Percentiles rank a stretch among this genome's conserved stretches.
Evolutionary conservation across 108 stramenopile genomes (phyloP).

Genomic region (Aurantiochytrium sp.): DNA sequence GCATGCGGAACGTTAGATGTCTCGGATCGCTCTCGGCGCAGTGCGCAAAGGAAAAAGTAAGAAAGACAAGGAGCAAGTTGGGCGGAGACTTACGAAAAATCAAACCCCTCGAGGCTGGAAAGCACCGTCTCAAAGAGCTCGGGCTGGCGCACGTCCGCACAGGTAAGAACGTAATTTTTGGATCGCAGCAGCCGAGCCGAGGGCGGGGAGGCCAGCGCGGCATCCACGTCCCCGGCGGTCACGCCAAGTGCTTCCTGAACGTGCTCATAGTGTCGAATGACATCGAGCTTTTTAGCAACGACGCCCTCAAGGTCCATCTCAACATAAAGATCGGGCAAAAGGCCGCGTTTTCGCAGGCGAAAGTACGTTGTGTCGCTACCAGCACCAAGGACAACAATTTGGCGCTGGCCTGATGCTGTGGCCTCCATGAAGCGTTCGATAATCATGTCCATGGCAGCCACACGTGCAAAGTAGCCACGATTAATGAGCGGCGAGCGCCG

Average conservation of each 20-base stretch:
- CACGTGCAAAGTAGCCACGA: conserved; percentile 2
- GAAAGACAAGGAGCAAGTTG: background rate
- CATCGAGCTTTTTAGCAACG: background rate
- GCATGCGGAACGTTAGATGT: too few species aligned
- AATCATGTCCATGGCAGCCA: background rate
- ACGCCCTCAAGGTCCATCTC: conserved; percentile 7
- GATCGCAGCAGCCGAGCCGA: background rate
- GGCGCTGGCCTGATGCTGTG: background rate
- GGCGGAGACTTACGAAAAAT: background rate
- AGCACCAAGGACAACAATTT: background rate
- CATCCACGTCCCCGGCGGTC: background rate
- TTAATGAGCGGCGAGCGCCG: conserved; percentile 1
- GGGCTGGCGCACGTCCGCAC: background rate
- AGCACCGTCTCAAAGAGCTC: background rate
- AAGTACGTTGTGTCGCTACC: background rate
- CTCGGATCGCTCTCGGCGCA: background rate
- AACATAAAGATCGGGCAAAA: background rate
- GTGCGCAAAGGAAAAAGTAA: too few species aligned
- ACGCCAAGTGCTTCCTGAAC: background rate
- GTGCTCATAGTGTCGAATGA: background rate
- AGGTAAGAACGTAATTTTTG: background rate
- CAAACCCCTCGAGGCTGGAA: background rate
- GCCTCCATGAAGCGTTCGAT: background rate
- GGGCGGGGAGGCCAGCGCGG: background rate
- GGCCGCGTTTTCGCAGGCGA: background rate